Conservation (phyloP, 2,329 filamentous ascomycete genomes). For the Talaromyces sp. region DNA sequence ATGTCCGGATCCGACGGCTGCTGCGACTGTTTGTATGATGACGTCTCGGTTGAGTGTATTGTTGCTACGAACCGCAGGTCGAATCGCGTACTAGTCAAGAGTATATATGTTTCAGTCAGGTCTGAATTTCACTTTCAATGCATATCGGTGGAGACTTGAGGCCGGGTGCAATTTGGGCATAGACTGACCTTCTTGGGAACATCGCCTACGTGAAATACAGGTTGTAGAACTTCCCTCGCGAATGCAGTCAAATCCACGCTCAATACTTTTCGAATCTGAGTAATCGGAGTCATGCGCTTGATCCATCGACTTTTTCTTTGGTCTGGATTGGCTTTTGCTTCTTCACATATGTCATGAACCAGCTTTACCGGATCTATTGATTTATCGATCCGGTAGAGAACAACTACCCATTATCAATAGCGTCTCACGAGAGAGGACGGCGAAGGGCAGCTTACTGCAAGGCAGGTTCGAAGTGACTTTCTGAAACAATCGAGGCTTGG, state of each 20-base stretch:
- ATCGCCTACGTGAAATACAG: conserved; percentile 56
- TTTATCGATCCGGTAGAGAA: conserved; percentile 57
- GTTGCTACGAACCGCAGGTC: conserved; percentile 60
- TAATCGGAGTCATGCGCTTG: conserved; percentile 60
- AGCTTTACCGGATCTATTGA: conserved; percentile 60
- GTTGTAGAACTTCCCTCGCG: conserved; percentile 55
- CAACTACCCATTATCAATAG: conserved; percentile 39
- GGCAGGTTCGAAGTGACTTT: conserved; percentile 55
- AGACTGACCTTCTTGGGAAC: conserved; percentile 51
- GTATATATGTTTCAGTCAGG: not conserved
- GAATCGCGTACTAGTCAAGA: conserved; percentile 57
- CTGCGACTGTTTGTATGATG: conserved; percentile 60
- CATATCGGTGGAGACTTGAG: not conserved
- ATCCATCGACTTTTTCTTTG: conserved; percentile 57
- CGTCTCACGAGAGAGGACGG: not conserved
- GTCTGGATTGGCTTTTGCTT: conserved; percentile 50
- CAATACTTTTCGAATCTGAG: conserved; percentile 56
- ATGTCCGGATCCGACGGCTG: conserved; percentile 56
- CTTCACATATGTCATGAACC: conserved; percentile 57
- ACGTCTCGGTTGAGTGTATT: conserved; percentile 54
- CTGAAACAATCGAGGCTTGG: conserved; percentile 48
- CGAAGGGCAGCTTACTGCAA: conserved; percentile 30
- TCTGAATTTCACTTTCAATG: not conserved
- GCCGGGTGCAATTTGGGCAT: not conserved
- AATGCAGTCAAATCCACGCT: conserved; percentile 57